phyloP scores from a whole-genome alignment of 2,329 filamentous ascomycete genomes.

The Coniochaeta sp. region DNA sequence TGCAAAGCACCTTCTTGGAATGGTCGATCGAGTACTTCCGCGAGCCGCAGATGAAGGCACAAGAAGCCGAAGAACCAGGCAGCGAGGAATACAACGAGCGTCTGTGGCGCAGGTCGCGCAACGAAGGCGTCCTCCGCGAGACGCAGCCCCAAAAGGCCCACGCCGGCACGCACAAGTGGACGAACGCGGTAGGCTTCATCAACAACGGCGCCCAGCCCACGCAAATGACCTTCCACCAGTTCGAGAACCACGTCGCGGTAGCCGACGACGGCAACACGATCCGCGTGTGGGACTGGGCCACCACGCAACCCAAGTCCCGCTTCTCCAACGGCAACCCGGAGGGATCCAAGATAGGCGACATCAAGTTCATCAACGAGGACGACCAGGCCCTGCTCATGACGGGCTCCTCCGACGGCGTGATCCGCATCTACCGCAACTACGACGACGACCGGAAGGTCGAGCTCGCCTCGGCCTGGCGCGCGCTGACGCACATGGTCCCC shows the following conservation, averaged over 20 bases:
- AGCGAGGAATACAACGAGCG: slow-evolving; percentile 95
- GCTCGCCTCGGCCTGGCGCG: slow-evolving; percentile 85
- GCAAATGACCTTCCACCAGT: slow-evolving; percentile 96
- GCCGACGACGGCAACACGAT: slow-evolving; percentile 90
- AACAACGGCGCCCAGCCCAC: slow-evolving; percentile 85
- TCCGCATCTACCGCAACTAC: slow-evolving; percentile 90
- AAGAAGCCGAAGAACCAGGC: slow-evolving; percentile 91
- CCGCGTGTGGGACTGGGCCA: slow-evolving; percentile 89
- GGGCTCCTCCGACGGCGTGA: slow-evolving; percentile 88
- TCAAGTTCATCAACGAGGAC: slow-evolving; percentile 97
- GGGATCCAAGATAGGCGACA: slow-evolving; percentile 86
- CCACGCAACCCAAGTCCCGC: slow-evolving; percentile 63
- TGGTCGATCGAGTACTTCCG: slow-evolving; percentile 98
- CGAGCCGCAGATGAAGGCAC: slow-evolving; percentile 95
- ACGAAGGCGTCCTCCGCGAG: slow-evolving; percentile 84
- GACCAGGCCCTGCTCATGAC: slow-evolving; percentile 93
- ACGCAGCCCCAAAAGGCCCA: slow-evolving; percentile 91
- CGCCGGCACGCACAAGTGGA: slow-evolving; percentile 82
- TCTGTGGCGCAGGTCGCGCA: slow-evolving; percentile 85
- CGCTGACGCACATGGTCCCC: slow-evolving; percentile 86
- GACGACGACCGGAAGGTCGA: slow-evolving; percentile 70
- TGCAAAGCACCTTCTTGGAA: slow-evolving; percentile 79
- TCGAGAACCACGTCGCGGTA: slow-evolving; percentile 90
- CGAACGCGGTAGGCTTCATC: slow-evolving; percentile 72
- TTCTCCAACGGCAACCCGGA: slow-evolving; percentile 94